Evolutionary conservation across 139 green algal genomes (phyloP), one percentile per base, ranked within the genome.

Genomic region (Asterochloris erici): DNA sequence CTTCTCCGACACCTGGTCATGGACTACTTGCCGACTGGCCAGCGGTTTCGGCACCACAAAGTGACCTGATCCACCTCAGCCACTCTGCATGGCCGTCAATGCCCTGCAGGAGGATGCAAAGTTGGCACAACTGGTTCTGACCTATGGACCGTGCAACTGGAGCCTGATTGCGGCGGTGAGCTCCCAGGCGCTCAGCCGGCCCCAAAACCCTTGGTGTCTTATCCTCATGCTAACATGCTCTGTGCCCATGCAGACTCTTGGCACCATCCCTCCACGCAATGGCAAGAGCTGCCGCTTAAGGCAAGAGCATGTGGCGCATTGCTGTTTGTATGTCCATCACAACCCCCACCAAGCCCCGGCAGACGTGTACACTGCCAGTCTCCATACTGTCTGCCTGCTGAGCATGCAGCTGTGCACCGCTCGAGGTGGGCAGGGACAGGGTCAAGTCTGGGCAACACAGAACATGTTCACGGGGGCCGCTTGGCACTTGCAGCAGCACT

Each of bases 241-340:
- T 6, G 11, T 1, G 17, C 66, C 21, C 66, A 1, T 71, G 66
- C 66, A 71, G 66, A 71, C 19, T 71, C 66, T 71, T 23, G 21
- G 21, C 9, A 71, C 19, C 66, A 21, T 26, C 19, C 66, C 66
- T 71, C 66, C 66, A 0, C 90, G 95, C 9, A 93, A 87, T 0
- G 93, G 93, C 73, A 98, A 98, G 84, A 94, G 88, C 79, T 98
- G 95, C 84, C 84, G 95, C 4, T 85, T 97, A 2, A 71, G 94
- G 87, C 86, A 69, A 19, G 84, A 75, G 14, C 12, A 24, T 17
- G 14, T 28, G 24, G 14, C 1, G 23, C 19, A 23, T 10, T 38
- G 13, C 26, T 21, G 16, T 23, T 17, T 54, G 38, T 10, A 6
- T 54, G 38, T 54, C 38, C 38, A 2, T 54, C 38, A 54, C 38